A percentile compares a stretch with the other conserved stretches of the same genome.
Conservation (phyloP, 1,139 yeast species). For the Sugiyamaella japonica region DNA sequence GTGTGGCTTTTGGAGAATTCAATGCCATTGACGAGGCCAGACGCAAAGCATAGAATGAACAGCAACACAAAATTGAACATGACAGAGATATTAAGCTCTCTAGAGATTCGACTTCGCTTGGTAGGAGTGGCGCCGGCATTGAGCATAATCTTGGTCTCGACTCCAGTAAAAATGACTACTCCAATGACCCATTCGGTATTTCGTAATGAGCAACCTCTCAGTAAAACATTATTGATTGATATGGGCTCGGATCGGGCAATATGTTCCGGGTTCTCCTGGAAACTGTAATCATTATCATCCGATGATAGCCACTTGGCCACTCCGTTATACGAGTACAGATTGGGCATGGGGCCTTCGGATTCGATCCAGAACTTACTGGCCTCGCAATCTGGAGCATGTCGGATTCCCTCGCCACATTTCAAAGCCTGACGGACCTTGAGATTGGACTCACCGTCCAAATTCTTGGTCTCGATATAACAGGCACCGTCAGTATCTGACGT, state of each 20-base stretch:
- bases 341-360: slow-evolving; percentile 86
- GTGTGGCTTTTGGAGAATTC: slow-evolving; percentile 48
- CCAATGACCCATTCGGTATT: slow-evolving; percentile 96
- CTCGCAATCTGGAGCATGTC: slow-evolving; percentile 70
- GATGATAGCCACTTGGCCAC: slow-evolving; percentile 58
- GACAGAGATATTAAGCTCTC: slow-evolving; percentile 81
- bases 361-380: slow-evolving; percentile 80
- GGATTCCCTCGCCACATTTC: slow-evolving; percentile 63
- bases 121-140: slow-evolving; percentile 94
- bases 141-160: slow-evolving; percentile 87
- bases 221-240: slow-evolving; percentile 71
- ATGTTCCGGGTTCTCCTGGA: slow-evolving; percentile 24
- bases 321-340: slow-evolving; percentile 84
- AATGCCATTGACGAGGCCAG: slow-evolving; percentile 81
- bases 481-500: slow-evolving; percentile 88
- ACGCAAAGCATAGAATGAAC: slow-evolving; percentile 74
- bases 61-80: slow-evolving; percentile 72
- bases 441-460: slow-evolving; percentile 95
- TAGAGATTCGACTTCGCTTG: slow-evolving; percentile 77
- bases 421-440: slow-evolving; percentile 77
- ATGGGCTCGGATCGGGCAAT: slow-evolving; percentile 58
- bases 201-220: slow-evolving; percentile 84
- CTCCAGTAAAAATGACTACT: slow-evolving; percentile 83
- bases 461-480: slow-evolving; percentile 91
- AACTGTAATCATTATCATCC: slow-evolving; percentile 22